Conservation (phyloP, 345 rosid species). For the Moringa oleifera region DNA sequence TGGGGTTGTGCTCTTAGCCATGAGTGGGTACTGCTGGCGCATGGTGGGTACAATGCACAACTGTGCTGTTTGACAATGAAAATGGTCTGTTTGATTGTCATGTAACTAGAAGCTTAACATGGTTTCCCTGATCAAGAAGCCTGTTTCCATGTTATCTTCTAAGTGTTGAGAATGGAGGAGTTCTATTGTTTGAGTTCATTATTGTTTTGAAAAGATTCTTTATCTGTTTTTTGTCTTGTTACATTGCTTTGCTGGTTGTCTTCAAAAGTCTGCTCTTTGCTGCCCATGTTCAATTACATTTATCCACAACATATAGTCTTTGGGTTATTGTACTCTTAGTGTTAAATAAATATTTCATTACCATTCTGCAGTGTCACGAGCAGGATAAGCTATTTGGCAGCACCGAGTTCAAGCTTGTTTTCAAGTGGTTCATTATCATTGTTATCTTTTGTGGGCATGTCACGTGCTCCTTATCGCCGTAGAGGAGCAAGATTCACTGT, state of each 20-base stretch:
- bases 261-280: neutral
- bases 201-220: neutral
- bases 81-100: too few relatives aligned
- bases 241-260: neutral
- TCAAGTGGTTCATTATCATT: slow-evolving; percentile 50
- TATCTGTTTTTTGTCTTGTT: neutral
- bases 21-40: too few relatives aligned
- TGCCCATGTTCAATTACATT: neutral
- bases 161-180: neutral
- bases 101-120: too few relatives aligned
- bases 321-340: neutral
- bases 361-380: slow-evolving; percentile 31
- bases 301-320: neutral
- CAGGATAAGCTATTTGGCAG: slow-evolving; percentile 44
- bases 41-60: too few relatives aligned
- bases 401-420: slow-evolving; percentile 61
- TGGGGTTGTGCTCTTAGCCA: too few relatives aligned
- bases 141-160: neutral
- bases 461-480: slow-evolving; percentile 35
- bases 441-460: slow-evolving; percentile 38
- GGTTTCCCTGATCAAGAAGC: neutral
- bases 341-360: slow-evolving; percentile 5
- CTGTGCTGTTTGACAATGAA: too few relatives aligned
- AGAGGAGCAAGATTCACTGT: slow-evolving; percentile 67
- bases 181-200: neutral